phyloP scores from a whole-genome alignment of 306 rosid species.

The Chamaecrista fasciculata region DNA sequence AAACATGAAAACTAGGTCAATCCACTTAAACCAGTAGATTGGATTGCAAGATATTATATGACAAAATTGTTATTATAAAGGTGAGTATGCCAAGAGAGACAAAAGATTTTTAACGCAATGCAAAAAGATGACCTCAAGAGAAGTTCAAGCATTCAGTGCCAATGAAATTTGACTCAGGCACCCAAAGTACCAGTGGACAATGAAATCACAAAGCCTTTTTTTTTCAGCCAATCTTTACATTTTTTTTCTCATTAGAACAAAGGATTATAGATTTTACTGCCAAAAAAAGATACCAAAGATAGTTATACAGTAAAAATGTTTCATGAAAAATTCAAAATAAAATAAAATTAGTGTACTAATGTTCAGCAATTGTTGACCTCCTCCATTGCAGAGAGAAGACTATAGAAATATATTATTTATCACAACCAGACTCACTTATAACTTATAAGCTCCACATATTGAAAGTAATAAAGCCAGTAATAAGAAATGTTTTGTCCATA shows the following conservation, averaged over 20 bases:
- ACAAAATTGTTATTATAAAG: neutral
- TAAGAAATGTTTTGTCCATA: neutral
- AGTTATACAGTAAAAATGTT: neutral
- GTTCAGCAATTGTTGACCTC: slow-evolving; percentile 1
- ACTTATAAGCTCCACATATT: neutral
- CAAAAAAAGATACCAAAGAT: neutral
- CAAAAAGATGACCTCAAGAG: neutral
- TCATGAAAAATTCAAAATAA: neutral
- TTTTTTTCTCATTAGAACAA: neutral
- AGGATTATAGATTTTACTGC: neutral
- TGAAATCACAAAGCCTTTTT: slow-evolving; percentile 8
- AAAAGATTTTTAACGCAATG: neutral
- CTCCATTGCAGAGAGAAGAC: slow-evolving; percentile 3
- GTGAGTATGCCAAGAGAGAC: neutral
- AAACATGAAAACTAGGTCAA: neutral
- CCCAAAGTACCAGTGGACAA: neutral
- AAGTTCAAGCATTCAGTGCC: neutral
- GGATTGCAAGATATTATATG: neutral
- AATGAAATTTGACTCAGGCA: neutral
- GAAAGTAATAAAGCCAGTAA: slow-evolving; percentile 4
- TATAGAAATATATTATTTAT: slow-evolving; percentile 12
- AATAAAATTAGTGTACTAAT: neutral
- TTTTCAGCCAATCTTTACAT: neutral
- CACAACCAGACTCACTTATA: neutral
- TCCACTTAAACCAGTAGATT: slow-evolving; percentile 6